A percentile compares a stretch with the other conserved stretches of the same genome.
Conservation (phyloP, 129 eudicot species). For the Pittosporum tobira region DNA sequence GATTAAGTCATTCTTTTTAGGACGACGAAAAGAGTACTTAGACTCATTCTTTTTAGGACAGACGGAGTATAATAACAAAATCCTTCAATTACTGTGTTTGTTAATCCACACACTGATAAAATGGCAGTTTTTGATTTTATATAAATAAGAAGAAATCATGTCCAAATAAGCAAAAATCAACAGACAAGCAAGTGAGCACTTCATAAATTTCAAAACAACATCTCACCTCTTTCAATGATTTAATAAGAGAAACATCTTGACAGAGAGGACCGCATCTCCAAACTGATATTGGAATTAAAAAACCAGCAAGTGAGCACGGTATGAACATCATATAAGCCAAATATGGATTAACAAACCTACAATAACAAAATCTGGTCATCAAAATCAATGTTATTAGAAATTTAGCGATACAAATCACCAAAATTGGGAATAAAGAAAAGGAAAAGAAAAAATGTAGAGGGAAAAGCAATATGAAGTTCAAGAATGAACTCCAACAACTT, state of each 20-base stretch:
- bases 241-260: conserved; percentile 41
- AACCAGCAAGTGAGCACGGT: conserved; percentile 83
- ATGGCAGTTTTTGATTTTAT: too few relatives aligned
- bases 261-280: conserved; percentile 60
- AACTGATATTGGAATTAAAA: conserved; percentile 52
- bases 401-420: neutral
- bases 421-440: neutral
- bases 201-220: neutral
- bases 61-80: too few relatives aligned
- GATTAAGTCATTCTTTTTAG: too few relatives aligned
- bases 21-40: too few relatives aligned
- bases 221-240: conserved; percentile 50
- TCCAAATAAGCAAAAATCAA: neutral
- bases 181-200: neutral
- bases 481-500: conserved; percentile 1
- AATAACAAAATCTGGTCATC: conserved; percentile 14
- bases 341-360: conserved; percentile 84
- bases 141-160: neutral
- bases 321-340: conserved; percentile 87
- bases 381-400: neutral
- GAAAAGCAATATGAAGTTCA: neutral
- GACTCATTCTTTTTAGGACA: too few relatives aligned
- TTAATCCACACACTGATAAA: neutral
- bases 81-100: too few relatives aligned
- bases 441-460: neutral